These are phyloP conservation scores for Coemansia sp. DNA, from an alignment of 192 early-diverging fungal species.

Conservation along the genomic window DNA sequence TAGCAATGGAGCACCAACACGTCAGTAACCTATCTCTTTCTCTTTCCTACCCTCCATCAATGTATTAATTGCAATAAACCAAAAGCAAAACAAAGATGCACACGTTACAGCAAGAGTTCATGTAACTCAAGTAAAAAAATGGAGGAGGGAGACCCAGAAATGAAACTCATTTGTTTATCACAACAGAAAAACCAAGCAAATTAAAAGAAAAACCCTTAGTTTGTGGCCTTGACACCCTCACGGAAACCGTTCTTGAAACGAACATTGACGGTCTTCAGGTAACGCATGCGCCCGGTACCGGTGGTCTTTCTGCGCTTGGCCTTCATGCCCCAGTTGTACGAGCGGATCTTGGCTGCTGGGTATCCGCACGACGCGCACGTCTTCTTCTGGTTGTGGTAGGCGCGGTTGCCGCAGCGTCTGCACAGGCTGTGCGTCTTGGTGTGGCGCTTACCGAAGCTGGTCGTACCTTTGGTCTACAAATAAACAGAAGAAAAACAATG, in stretches of 20 bases:
- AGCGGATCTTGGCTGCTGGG: slow-evolving; percentile 96
- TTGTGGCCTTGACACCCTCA: slow-evolving; percentile 56
- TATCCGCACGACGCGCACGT: slow-evolving; percentile 99
- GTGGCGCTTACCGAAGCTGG: slow-evolving; percentile 99
- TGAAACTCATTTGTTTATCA: not conserved
- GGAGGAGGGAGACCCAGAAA: not conserved
- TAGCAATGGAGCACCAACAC: not conserved
- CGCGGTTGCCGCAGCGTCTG: slow-evolving; percentile 93
- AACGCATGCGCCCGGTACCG: slow-evolving; percentile 96
- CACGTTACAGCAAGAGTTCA: not conserved
- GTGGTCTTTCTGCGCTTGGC: slow-evolving; percentile 98
- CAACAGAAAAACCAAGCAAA: slow-evolving; percentile 1
- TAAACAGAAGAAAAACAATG: not conserved
- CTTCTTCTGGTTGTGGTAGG: slow-evolving; percentile 99
- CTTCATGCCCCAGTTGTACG: slow-evolving; percentile 97
- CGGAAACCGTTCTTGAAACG: slow-evolving; percentile 99
- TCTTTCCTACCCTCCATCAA: not conserved
- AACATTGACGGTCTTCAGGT: slow-evolving; percentile 90
- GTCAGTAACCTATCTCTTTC: not conserved
- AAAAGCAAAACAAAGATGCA: not conserved
- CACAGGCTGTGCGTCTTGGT: slow-evolving; percentile 99
- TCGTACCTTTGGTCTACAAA: slow-evolving; percentile 92
- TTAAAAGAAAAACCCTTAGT: not conserved
- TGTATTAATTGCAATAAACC: no score
- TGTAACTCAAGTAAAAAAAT: not conserved